A percentile compares a stretch with the other conserved stretches of the same genome.
phyloP scores from a whole-genome alignment of 768 basidiomycete species.

The Antrodiella citrinella region DNA sequence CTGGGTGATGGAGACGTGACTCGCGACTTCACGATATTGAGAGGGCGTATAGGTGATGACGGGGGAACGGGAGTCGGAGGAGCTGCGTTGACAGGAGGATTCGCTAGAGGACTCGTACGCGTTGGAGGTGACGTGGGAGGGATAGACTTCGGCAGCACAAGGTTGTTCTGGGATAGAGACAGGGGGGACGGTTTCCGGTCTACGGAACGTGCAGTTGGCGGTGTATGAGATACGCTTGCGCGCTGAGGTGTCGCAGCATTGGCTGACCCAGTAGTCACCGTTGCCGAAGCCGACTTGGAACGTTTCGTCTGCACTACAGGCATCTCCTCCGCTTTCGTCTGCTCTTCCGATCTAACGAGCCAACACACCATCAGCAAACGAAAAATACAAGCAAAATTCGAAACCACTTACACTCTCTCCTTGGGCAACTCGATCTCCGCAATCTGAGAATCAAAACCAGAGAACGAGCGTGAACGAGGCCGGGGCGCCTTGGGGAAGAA shows the following conservation, averaged over 20 bases:
- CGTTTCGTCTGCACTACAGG: constrained; percentile 5
- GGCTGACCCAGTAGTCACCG: constrained; percentile 6
- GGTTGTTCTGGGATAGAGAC: constrained; percentile 33
- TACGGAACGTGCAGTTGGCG: constrained; percentile 17
- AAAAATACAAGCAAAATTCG: neutral
- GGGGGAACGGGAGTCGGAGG: neutral
- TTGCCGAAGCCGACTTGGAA: constrained; percentile 16
- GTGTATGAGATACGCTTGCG: constrained; percentile 19
- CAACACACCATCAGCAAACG: neutral
- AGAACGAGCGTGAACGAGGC: constrained; percentile 66
- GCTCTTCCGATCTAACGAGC: constrained; percentile 1
- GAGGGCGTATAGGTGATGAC: constrained; percentile 2
- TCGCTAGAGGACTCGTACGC: constrained; percentile 2
- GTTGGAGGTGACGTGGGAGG: neutral
- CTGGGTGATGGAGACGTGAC: neutral
- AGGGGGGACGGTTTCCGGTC: constrained; percentile 34
- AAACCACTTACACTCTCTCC: neutral
- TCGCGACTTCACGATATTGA: neutral
- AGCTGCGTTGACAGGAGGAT: neutral
- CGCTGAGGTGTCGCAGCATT: constrained; percentile 15
- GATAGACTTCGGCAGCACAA: constrained; percentile 8
- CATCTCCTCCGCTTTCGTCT: neutral
- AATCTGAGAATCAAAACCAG: constrained; percentile 46
- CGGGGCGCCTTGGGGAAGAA: constrained; percentile 52
- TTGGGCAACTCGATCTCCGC: constrained; percentile 17